Evolutionary conservation across 257 asterid species (phyloP), one percentile per base, ranked within the genome.

Genomic region (Nicotiana knightiana): DNA sequence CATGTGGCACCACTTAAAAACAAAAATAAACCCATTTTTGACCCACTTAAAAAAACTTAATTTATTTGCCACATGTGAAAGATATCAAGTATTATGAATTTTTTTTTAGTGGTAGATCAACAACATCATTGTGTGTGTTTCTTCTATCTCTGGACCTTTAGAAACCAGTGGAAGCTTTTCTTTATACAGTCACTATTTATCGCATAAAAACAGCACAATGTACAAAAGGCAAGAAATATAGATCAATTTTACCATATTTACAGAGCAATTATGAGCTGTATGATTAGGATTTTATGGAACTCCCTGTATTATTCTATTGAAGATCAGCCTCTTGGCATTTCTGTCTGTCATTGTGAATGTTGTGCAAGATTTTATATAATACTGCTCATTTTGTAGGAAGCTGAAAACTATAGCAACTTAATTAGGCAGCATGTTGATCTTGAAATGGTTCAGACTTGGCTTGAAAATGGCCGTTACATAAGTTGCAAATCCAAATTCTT

Each of bases 381-480:
- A 17, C 26, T 32, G 79, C 11, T 67, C 26, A n/a, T 39, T 80
- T 67, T 83, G 63, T 91, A 92, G 96, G 93, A 90, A 77, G 83
- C 82, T 63, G 76, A 90, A 4, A 84, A 84, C 61, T 92, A 90
- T 32, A 84, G 84, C 81, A 88, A 88, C 86, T 39, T 89, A 79
- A 75, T 90, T 77, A 91, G 82, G 24, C 91, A 92, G 59, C 96
- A 92, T 82, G 65, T 90, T 1, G 96, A 92, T 85, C 85, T 92
- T 2, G 92, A 87, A 37, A 86, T 86, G 37, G 59, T 92, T 0
- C 92, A 87, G 66, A 82, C 84, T 4, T 86, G 94, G 88, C 57
- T 91, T 86, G 87, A 88, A 84, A 86, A 91, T 82, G 96, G 93
- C 17, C 84, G 84, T 75, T 93, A 93, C 55, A 58, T 68, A 1